phyloP scores from a whole-genome alignment of 495 filamentous ascomycete genomes.

The Xylaria bambusicola region DNA sequence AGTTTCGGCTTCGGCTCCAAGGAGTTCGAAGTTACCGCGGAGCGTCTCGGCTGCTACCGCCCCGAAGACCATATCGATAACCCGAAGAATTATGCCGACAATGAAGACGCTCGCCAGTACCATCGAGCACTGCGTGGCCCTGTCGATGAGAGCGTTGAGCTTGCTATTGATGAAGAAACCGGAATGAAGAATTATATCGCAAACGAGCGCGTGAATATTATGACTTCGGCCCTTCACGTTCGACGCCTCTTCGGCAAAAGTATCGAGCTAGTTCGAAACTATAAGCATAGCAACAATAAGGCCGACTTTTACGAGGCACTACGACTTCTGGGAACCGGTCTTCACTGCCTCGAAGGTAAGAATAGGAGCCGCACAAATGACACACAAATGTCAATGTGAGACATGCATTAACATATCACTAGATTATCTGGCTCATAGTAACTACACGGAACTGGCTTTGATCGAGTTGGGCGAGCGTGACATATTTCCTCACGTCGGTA shows the following conservation, averaged over 20 bases:
- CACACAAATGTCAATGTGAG: background rate
- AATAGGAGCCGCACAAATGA: background rate
- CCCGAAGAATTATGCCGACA: constrained; percentile 76
- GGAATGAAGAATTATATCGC: constrained; percentile 93
- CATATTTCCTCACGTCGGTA: constrained; percentile 84
- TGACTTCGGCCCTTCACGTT: constrained; percentile 74
- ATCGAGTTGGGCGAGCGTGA: constrained; percentile 79
- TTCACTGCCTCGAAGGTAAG: constrained; percentile 81
- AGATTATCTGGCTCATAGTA: constrained; percentile 89
- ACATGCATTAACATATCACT: constrained; percentile 13
- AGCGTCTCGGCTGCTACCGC: constrained; percentile 84
- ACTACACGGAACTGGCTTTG: constrained; percentile 82
- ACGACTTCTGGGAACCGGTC: constrained; percentile 78
- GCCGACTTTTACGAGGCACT: constrained; percentile 82
- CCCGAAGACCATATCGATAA: constrained; percentile 91
- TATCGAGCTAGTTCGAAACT: constrained; percentile 73
- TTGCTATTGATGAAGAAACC: constrained; percentile 73
- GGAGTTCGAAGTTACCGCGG: constrained; percentile 88
- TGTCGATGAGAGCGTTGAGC: constrained; percentile 74
- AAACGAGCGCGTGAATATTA: constrained; percentile 71
- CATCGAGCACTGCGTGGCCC: constrained; percentile 77
- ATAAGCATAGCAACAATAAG: constrained; percentile 61
- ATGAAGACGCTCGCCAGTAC: constrained; percentile 79
- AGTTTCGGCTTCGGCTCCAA: constrained; percentile 80
- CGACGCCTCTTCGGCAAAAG: constrained; percentile 69